Conservation (phyloP, 2,329 filamentous ascomycete genomes). For the Lachnellula arida region DNA sequence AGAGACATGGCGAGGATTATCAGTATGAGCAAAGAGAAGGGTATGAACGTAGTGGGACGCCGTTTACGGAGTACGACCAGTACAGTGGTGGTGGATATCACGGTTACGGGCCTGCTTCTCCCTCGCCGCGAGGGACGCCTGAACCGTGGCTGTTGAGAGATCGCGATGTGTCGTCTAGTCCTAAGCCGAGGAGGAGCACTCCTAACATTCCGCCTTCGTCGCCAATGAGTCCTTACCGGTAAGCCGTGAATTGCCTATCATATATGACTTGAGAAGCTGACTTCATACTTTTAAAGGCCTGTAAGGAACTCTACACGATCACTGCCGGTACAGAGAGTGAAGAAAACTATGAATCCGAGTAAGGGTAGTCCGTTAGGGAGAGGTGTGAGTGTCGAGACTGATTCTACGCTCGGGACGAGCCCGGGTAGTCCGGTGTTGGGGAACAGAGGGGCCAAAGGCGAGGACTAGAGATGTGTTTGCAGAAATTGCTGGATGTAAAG, state of each 20-base stretch:
- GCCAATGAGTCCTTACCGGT: conserved; percentile 23
- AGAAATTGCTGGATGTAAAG: no score
- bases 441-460: conserved; percentile 3
- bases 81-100: conserved; percentile 3
- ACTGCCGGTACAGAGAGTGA: conserved; percentile 25
- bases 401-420: conserved; percentile 29
- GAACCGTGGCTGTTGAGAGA: conserved; percentile 24
- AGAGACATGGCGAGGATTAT: conserved; percentile 58
- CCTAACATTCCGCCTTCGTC: conserved; percentile 15
- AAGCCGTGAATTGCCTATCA: not conserved
- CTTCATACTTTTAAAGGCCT: not conserved
- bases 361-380: conserved; percentile 25
- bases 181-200: conserved; percentile 8
- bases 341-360: conserved; percentile 7
- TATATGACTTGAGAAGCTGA: not conserved
- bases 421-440: conserved; percentile 24
- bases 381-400: conserved; percentile 26
- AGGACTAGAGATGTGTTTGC: not conserved
- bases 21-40: conserved; percentile 39
- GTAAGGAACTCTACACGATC: conserved; percentile 18
- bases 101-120: conserved; percentile 5
- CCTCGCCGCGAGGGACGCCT: conserved; percentile 11
- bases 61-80: conserved; percentile 17
- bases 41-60: conserved; percentile 21
- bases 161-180: conserved; percentile 11